Evolutionary conservation across 352 stramenopile genomes (phyloP).

Genomic region (Phytophthora tentaculata): DNA sequence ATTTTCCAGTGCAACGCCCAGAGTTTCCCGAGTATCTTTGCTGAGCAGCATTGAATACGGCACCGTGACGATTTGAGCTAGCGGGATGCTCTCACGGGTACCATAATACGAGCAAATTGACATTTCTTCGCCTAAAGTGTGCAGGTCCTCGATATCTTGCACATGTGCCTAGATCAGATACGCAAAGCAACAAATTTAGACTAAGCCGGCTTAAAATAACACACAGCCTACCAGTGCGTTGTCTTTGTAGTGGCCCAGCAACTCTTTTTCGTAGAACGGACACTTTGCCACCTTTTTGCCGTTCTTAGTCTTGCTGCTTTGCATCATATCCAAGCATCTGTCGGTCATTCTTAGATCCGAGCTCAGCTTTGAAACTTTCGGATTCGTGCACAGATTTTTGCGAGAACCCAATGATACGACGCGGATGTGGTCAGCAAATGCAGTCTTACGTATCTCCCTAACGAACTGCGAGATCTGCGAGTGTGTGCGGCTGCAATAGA

Average conservation of each 20-base stretch:
- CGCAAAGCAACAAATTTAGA: conserved; percentile 10
- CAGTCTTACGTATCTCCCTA: conserved; percentile 86
- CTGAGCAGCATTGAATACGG: conserved; percentile 95
- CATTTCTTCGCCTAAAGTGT: conserved; percentile 88
- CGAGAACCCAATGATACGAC: conserved; percentile 84
- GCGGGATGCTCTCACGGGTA: conserved; percentile 83
- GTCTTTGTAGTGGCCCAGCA: conserved; percentile 76
- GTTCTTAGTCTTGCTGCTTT: conserved; percentile 63
- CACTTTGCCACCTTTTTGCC: conserved; percentile 71
- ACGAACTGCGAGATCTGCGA: conserved; percentile 92
- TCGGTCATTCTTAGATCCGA: conserved; percentile 87
- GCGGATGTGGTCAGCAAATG: conserved; percentile 70
- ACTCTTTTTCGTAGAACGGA: conserved; percentile 82
- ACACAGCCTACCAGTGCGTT: conserved; percentile 63
- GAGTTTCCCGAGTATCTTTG: conserved; percentile 88
- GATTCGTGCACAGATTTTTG: conserved; percentile 87
- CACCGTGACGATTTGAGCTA: conserved; percentile 92
- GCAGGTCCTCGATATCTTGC: conserved; percentile 97
- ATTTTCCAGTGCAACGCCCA: conserved; percentile 87
- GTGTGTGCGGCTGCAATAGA: conserved; percentile 92
- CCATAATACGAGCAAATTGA: conserved; percentile 98
- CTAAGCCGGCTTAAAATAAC: not conserved
- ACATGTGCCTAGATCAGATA: conserved; percentile 60
- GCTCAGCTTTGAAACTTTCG: conserved; percentile 61
- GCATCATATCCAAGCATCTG: conserved; percentile 88